Evolutionary conservation across 331 rosid genomes (phyloP), one percentile per base, ranked within the genome.

Genomic region (Malus hybrid): DNA sequence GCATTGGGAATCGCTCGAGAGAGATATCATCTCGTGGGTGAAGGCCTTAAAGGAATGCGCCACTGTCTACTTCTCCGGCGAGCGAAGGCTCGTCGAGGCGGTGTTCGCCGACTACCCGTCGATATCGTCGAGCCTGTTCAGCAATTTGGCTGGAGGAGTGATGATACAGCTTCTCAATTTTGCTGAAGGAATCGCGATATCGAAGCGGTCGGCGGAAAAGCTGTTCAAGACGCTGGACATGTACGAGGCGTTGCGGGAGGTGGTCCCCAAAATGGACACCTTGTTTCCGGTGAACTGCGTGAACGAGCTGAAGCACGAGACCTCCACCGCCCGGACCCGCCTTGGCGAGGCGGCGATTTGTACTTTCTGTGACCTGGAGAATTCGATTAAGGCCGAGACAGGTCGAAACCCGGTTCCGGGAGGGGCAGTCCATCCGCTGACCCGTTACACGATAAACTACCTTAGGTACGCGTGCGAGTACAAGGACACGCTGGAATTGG

Each of bases 181-280:
- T 52, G 90, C 88, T 0, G 95, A 89, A 66, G 97, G 90, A 0
- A 84, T 88, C 0, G 85, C 92, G 7, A 82, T 93, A 89, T 79
- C 93, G 4, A 93, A 86, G 39, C 88, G 92, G 10, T 86, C 97
- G 0, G 81, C 80, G 0, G 97, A 93, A 85, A 93, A 93, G 65
- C 81, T 93, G 14, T 93, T 93, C 81, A 93, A 93, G 75, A 73
- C 86, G 34, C 87, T 93, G 0, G 98, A 93, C 80, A 89, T 93
- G 90, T 93, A 85, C 64, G 97, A 93, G 83, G 76, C 90, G 2
- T 70, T 93, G 15, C 82, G 88, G 0, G 93, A 90, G 4, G 65
- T 74, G 64, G 66, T 78, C 22, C 85, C 89, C 0, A 69, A 54
- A 5, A 67, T 91, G 48, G 86, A 84, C 4, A 69, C 18, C 3